These are phyloP conservation scores for Apophysomyces elegans DNA, from an alignment of 371 early-diverging fungal genomes.

Conservation along the genomic window DNA sequence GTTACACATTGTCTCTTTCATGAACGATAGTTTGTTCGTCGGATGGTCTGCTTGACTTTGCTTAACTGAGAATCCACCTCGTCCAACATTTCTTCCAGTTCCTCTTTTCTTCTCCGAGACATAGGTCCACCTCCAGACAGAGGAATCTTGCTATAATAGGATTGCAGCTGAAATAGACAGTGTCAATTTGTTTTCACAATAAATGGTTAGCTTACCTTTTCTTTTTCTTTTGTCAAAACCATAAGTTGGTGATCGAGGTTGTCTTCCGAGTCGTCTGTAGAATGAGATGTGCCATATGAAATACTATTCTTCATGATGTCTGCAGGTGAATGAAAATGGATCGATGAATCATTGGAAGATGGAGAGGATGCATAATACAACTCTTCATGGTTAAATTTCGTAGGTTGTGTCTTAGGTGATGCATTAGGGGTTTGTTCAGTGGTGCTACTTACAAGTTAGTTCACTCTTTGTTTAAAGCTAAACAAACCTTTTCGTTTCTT, in stretches of 20 bases:
- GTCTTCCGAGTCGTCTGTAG: conserved; percentile 6
- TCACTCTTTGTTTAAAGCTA: neutral
- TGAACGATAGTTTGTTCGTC: conserved; percentile 7
- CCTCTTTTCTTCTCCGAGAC: conserved; percentile 56
- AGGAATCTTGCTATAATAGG: conserved; percentile 61
- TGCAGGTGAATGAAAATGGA: neutral
- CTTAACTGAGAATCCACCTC: conserved; percentile 45
- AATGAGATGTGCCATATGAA: conserved; percentile 4
- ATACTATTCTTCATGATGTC: conserved; percentile 7
- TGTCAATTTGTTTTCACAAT: neutral
- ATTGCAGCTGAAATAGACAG: conserved; percentile 36
- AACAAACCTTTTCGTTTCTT: conserved; percentile 10
- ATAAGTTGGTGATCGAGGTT: conserved; percentile 14
- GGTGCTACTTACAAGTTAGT: neutral
- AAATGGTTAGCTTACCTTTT: conserved; percentile 1
- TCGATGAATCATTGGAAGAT: conserved; percentile 3
- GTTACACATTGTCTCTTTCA: neutral
- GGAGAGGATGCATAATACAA: conserved; percentile 7
- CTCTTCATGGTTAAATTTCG: neutral
- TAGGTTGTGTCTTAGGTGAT: neutral
- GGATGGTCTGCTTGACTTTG: conserved; percentile 29
- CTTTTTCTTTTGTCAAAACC: conserved; percentile 14
- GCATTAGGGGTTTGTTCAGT: conserved; percentile 5
- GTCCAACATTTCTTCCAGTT: conserved; percentile 57
- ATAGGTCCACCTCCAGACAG: conserved; percentile 59